Evolutionary conservation across 2,329 filamentous ascomycete species (phyloP).

Genomic region (Colletotrichum sublineola): DNA sequence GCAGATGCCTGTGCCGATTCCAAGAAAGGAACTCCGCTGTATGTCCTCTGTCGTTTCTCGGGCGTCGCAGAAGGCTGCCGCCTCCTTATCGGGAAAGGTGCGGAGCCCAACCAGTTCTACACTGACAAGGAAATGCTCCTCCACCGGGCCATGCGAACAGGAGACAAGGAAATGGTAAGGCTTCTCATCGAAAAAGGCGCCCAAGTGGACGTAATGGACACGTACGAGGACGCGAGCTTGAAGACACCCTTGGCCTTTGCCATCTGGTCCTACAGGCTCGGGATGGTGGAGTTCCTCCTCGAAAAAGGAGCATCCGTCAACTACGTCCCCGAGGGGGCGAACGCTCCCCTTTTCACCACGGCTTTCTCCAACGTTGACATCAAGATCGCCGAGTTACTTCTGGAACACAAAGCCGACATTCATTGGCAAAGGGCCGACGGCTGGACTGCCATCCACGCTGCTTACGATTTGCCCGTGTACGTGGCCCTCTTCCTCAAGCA

Average conservation of each 20-base stretch:
- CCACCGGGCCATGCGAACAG: background rate
- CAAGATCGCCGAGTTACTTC: background rate
- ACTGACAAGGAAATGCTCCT: conserved; percentile 2
- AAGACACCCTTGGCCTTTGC: background rate
- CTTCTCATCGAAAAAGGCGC: background rate
- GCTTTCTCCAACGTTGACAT: background rate
- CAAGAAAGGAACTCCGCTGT: background rate
- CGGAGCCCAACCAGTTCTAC: background rate
- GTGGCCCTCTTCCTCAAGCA: background rate
- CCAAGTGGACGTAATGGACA: background rate
- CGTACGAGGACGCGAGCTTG: background rate
- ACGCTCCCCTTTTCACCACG: background rate
- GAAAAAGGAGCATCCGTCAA: background rate
- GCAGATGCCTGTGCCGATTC: background rate
- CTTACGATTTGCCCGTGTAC: background rate
- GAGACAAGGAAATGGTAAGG: background rate
- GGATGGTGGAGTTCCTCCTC: background rate
- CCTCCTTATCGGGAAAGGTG: background rate
- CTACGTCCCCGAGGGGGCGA: background rate
- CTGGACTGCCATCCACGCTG: background rate
- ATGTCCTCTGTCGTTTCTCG: background rate
- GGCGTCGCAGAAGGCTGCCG: background rate
- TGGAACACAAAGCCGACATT: background rate
- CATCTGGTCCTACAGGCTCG: background rate
- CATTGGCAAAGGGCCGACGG: background rate